Percentiles rank a stretch among this genome's conserved stretches.
Evolutionary conservation across 2,329 filamentous ascomycete genomes (phyloP).

Genomic region (Fusarium lyarnte): DNA sequence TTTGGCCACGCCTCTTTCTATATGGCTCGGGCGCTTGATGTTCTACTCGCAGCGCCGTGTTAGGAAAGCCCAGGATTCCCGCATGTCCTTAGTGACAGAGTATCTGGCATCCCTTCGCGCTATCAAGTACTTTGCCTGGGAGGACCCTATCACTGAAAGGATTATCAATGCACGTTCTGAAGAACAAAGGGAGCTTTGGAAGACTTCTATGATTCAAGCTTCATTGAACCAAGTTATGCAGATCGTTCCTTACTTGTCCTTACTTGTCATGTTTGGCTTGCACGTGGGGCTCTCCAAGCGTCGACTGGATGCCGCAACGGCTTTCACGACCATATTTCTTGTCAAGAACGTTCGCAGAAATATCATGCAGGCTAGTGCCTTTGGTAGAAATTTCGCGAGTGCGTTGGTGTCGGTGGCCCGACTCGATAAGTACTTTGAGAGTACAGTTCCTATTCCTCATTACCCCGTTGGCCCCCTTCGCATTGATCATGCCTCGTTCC

Average conservation of each 20-base stretch:
- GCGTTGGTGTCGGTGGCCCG: conserved; percentile 58
- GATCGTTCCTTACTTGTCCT: conserved; percentile 60
- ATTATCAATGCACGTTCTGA: conserved; percentile 59
- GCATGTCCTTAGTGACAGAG: conserved; percentile 67
- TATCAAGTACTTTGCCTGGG: conserved; percentile 71
- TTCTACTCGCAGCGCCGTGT: conserved; percentile 61
- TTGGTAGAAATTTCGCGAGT: conserved; percentile 50
- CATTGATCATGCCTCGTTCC: conserved; percentile 58
- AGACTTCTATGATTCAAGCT: conserved; percentile 58
- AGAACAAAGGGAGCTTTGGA: conserved; percentile 66
- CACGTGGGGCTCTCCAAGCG: conserved; percentile 59
- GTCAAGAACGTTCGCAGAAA: conserved; percentile 64
- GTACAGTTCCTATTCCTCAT: conserved; percentile 57
- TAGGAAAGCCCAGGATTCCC: conserved; percentile 64
- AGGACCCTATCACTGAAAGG: conserved; percentile 61
- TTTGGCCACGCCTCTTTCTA: conserved; percentile 59
- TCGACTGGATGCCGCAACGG: conserved; percentile 63
- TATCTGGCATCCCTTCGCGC: conserved; percentile 66
- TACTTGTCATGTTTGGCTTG: conserved; percentile 64
- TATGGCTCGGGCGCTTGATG: conserved; percentile 60
- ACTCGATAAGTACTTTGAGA: conserved; percentile 64
- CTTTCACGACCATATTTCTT: conserved; percentile 65
- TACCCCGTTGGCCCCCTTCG: conserved; percentile 61
- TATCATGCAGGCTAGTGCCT: conserved; percentile 59
- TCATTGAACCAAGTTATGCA: conserved; percentile 60